Base-by-base conservation (phyloP, 1,284 basidiomycete species). In the Xerocomus minutiporus region DNA sequence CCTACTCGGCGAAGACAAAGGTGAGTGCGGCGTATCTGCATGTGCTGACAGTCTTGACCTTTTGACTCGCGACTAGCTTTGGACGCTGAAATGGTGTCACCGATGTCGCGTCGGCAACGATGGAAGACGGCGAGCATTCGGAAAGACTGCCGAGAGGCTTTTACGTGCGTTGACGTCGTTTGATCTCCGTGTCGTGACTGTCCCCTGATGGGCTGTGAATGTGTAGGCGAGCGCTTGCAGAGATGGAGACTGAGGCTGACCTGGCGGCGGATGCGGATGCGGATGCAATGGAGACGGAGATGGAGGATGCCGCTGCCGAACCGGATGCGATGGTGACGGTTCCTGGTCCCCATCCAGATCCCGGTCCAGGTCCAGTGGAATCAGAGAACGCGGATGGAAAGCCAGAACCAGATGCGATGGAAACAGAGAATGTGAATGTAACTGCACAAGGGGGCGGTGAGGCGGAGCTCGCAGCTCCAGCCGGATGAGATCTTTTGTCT, bases 1-100 rank as follows among this genome's bases (percentile, higher is more conserved):
- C 25, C 55, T 77, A 48, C 69, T 91, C 1, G 82, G 82, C 5
- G 83, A 83, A 59, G 74, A 81, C 59, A 65, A 76, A 58, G 74
- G 85, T 87, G 57, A 61, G 76, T 63, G 29, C 9, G 1, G 15
- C 5, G 0, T 2, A 6, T 36, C 23, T 36, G 42, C n/a, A 12
- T n/a, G 42, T 1, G 5, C n/a, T 20, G 28, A 28, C 15, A 43
- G 12, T 17, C n/a, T 29, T 43, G 26, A 42, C 41, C 12, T 8
- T 17, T 12, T 20, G n/a, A n/a, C 12, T 11, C 15, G 7, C 12
- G 20, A 20, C 20, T 48, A 84, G 82, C 63, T 12, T 58, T 84
- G 50, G 82, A 84, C 55, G 62, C 71, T n/a, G 75, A 79, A 44
- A 63, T 83, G 67, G 58, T 82, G 2, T 68, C 73, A 5, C 61